Percentiles rank a stretch among this genome's conserved stretches.
Conservation (phyloP, 495 filamentous ascomycete genomes). For the Neurospora sp. region DNA sequence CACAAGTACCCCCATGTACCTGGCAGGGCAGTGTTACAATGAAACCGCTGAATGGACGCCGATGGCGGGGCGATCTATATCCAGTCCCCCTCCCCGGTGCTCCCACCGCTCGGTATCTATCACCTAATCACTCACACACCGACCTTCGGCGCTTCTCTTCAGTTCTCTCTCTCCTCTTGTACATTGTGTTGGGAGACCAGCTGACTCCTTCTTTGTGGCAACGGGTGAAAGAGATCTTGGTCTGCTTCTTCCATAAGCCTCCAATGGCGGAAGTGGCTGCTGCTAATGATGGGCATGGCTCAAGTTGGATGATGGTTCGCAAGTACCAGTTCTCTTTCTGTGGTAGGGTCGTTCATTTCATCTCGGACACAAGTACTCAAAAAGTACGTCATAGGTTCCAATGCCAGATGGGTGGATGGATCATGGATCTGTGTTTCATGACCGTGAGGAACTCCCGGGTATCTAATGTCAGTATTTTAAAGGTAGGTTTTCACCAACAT, state of each 20-base stretch:
- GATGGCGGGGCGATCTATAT: background rate
- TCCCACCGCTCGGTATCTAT: background rate
- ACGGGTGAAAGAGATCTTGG: background rate
- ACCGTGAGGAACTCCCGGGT: background rate
- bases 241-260: background rate
- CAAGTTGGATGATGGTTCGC: background rate
- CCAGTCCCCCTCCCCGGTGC: background rate
- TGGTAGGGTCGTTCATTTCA: background rate
- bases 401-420: background rate
- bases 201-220: background rate
- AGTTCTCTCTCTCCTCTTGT: background rate
- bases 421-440: background rate
- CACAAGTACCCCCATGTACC: background rate
- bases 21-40: background rate
- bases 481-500: no score
- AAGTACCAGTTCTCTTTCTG: background rate
- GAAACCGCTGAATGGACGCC: background rate
- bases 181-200: background rate
- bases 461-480: background rate
- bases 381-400: background rate
- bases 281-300: background rate
- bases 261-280: background rate
- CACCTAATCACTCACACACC: background rate
- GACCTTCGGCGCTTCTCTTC: background rate
- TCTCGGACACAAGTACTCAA: background rate